Percentiles rank a stretch among this genome's conserved stretches.
Evolutionary conservation across 768 basidiomycete genomes (phyloP).

Genomic region (Suillus paluster): DNA sequence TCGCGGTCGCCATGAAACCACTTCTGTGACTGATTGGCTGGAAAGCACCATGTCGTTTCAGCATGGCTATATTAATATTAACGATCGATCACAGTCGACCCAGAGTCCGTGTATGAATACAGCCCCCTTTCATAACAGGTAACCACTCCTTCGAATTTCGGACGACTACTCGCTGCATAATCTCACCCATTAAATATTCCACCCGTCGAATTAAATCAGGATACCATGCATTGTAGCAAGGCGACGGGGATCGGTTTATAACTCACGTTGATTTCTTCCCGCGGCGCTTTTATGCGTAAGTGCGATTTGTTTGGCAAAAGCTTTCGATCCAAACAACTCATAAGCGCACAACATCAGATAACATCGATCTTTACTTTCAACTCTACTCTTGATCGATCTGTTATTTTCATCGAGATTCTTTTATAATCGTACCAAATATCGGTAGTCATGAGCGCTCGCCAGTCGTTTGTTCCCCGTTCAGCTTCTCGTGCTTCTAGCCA

Average conservation of each 20-base stretch:
- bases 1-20: background rate
- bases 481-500: constrained; percentile 5
- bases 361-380: background rate
- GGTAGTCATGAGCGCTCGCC: constrained; percentile 1
- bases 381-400: background rate
- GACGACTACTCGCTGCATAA: background rate
- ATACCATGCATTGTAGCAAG: background rate
- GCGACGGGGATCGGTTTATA: background rate
- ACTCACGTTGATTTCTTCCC: background rate
- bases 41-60: constrained; percentile 4
- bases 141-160: background rate
- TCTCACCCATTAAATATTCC: background rate
- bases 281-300: background rate
- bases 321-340: constrained; percentile 6
- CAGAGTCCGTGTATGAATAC: background rate
- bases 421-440: background rate
- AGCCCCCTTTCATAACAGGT: background rate
- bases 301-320: constrained; percentile 8
- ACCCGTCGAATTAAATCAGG: background rate
- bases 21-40: constrained; percentile 7
- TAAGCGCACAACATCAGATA: background rate
- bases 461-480: constrained; percentile 7
- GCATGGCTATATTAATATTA: constrained; percentile 1
- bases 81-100: background rate
- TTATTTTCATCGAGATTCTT: background rate